phyloP scores from a whole-genome alignment of 2,329 filamentous ascomycete species.

The Talaromyces sp. region DNA sequence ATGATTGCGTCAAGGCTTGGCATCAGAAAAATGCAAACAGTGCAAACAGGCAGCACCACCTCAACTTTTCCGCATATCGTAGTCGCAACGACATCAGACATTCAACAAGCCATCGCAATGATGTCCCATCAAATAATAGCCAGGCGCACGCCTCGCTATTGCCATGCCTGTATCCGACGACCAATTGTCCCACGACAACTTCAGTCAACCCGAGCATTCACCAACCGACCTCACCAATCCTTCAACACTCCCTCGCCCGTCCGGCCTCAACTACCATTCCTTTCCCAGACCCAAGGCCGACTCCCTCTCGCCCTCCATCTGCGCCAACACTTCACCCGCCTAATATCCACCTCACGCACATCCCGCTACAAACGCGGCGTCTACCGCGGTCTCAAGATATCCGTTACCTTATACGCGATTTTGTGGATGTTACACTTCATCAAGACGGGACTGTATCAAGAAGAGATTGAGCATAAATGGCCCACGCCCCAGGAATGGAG shows the following conservation, averaged over 20 bases:
- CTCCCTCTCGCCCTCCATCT: constrained; percentile 50
- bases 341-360: constrained; percentile 72
- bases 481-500: constrained; percentile 83
- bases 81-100: not conserved
- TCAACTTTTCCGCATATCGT: not conserved
- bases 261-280: constrained; percentile 64
- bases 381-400: constrained; percentile 66
- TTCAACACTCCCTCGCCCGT: constrained; percentile 49
- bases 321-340: constrained; percentile 59
- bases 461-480: constrained; percentile 69
- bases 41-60: constrained; percentile 17
- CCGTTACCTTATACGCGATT: constrained; percentile 68
- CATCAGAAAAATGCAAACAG: constrained; percentile 21
- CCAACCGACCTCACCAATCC: constrained; percentile 54
- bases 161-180: constrained; percentile 34
- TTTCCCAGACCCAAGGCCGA: constrained; percentile 40
- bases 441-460: constrained; percentile 66
- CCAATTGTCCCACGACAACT: constrained; percentile 18
- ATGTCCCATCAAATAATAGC: constrained; percentile 33
- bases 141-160: constrained; percentile 40
- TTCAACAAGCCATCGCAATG: constrained; percentile 24
- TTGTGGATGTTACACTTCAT: constrained; percentile 59
- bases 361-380: constrained; percentile 46
- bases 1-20: not conserved
- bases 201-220: constrained; percentile 50